These are phyloP conservation scores for Kockovaella imperatae DNA, from an alignment of 768 basidiomycete genomes.

Conservation along the genomic window DNA sequence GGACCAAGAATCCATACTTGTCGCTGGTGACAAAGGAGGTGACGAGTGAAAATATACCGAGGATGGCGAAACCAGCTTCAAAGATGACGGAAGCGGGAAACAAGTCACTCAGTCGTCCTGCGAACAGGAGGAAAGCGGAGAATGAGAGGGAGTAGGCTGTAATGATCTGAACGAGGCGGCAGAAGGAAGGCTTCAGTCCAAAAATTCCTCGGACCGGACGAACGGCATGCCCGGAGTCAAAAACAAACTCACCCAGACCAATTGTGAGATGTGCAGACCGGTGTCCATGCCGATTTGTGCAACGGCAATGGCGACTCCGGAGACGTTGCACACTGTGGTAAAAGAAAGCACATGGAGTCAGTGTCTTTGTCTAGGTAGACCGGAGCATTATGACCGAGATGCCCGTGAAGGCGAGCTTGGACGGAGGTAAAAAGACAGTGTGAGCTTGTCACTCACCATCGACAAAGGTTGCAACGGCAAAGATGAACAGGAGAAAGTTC, in stretches of 20 bases:
- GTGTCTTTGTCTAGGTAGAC: no score
- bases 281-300: conserved; percentile 27
- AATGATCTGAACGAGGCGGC: conserved; percentile 35
- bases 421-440: no score
- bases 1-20: conserved; percentile 51
- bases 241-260: conserved; percentile 33
- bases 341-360: no score
- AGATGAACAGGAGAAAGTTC: conserved; percentile 18
- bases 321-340: conserved; percentile 25
- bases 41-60: conserved; percentile 50
- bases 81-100: conserved; percentile 47
- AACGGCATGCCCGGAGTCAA: no score
- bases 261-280: conserved; percentile 21
- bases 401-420: no score
- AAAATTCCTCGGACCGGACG: no score
- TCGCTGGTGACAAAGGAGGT: conserved; percentile 49
- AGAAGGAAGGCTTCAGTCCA: no score
- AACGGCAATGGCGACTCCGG: conserved; percentile 34
- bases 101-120: conserved; percentile 37
- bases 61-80: conserved; percentile 45
- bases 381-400: no score
- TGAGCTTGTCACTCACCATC: no score
- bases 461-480: conserved; percentile 19
- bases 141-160: conserved; percentile 29
- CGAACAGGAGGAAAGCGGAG: conserved; percentile 36